Evolutionary conservation across 169 alveolate species (phyloP).

Genomic region (Plasmodium billcollinsi): DNA sequence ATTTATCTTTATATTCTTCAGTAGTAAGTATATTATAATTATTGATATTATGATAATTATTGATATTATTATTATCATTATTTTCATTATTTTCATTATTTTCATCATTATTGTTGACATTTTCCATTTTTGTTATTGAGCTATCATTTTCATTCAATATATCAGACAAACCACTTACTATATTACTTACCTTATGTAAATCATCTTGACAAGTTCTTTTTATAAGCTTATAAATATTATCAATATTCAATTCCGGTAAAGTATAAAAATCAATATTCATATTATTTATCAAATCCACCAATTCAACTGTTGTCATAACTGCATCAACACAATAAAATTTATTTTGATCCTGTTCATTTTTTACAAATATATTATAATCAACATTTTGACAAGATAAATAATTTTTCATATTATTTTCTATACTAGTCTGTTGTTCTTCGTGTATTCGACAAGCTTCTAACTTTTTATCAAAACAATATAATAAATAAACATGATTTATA

Average conservation of each 20-base stretch:
- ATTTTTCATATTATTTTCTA: conserved; percentile 21
- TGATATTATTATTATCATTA: background rate
- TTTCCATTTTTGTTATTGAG: background rate
- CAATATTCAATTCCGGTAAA: conserved; percentile 22
- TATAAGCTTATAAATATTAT: conserved; percentile 32
- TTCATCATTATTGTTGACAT: background rate
- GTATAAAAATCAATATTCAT: conserved; percentile 36
- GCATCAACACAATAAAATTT: conserved; percentile 55
- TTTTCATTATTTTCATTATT: background rate
- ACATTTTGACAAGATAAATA: conserved; percentile 2
- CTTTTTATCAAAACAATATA: conserved; percentile 63
- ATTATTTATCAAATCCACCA: conserved; percentile 36
- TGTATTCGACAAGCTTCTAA: conserved; percentile 54
- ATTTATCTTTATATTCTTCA: background rate
- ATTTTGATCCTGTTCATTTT: background rate
- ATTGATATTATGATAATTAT: background rate
- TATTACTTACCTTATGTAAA: background rate
- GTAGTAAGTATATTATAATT: background rate
- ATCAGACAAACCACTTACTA: background rate
- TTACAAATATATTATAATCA: background rate
- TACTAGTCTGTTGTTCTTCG: conserved; percentile 4
- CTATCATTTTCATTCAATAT: background rate
- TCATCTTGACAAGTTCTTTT: background rate
- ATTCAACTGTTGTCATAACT: conserved; percentile 60
- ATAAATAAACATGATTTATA: conserved; percentile 55